Evolutionary conservation across 2,329 filamentous ascomycete species (phyloP), one percentile per base, ranked within the genome.

Genomic region (Didymella pinodella): DNA sequence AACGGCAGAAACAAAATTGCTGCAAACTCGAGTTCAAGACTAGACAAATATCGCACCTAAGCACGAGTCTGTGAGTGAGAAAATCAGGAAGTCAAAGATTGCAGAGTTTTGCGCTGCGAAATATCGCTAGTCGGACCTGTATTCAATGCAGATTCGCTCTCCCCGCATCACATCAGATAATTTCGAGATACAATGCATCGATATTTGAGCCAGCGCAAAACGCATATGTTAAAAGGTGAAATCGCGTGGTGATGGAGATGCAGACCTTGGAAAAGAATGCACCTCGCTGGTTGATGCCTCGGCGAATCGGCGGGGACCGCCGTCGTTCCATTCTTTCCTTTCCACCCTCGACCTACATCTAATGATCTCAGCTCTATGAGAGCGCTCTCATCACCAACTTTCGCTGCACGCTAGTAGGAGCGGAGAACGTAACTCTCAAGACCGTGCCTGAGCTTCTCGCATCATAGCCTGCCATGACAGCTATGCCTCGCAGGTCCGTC

Each of bases 1-100:
- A 38, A 36, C 38, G 38, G 55, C 48, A 55, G 38, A 16, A 16
- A 29, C 7, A 12, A 52, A 26, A 28, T 34, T 26, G 29, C 28
- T 22, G 40, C 40, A 43, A 22, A 26, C 40, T 43, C 40, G 26
- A 43, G 20, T 3, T 43, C 11, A 18, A 25, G 22, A 10, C 40
- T 22, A 43, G 22, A 16, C 5, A 43, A 38, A 14, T 16, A 8
- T 43, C 40, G 14, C 40, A 26, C 26, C 20, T 8, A 11, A 26
- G 3, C 20, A 43, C 40, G 11, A 43, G 36, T 40, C 40, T 0
- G 16, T 11, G 3, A 43, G 11, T 18, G 1, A 25, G 7, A 3
- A 20, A 18, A 20, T 18, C 5, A 3, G 7, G 14, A 14, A 40
- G 36, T 18, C 36, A 40, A 11, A 40, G 1, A 10, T n/a, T 40